Percentiles rank a stretch among this genome's conserved stretches.
Conservation (phyloP, 108 stramenopile genomes). For the Epipyxis sp. region DNA sequence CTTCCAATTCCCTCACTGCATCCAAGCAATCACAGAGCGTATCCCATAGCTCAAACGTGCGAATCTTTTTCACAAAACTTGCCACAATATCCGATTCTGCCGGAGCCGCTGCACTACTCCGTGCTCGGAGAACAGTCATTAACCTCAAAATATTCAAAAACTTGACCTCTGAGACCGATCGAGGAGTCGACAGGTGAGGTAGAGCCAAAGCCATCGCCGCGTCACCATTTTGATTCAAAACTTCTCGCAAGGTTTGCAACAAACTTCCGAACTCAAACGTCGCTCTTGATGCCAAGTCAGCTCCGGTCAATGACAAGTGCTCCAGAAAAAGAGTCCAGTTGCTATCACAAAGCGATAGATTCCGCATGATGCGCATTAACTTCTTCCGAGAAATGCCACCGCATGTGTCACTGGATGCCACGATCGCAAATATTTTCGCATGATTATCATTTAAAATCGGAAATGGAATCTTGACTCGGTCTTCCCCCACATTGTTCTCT, state of each 20-base stretch:
- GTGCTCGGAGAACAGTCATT: constrained; percentile 4
- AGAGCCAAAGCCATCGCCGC: background rate
- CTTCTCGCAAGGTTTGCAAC: background rate
- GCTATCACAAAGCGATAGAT: background rate
- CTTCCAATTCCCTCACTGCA: background rate
- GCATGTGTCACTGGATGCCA: background rate
- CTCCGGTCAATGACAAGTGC: background rate
- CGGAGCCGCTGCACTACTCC: background rate
- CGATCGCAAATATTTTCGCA: too few relatives aligned
- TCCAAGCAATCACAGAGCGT: background rate
- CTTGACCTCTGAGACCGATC: background rate
- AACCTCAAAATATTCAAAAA: constrained; percentile 6
- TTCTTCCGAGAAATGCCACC: background rate
- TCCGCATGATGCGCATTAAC: background rate
- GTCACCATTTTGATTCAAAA: background rate
- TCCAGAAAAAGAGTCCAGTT: constrained; percentile 11
- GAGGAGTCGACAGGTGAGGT: background rate
- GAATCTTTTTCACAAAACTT: background rate
- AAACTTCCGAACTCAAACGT: background rate
- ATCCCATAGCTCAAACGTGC: background rate
- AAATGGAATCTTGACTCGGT: too few relatives aligned
- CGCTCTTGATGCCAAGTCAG: background rate
- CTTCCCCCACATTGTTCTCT: too few relatives aligned
- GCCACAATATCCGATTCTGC: background rate
- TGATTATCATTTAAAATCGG: background rate